These are phyloP conservation scores for Tetracentron sinense DNA, from an alignment of 164 flowering plant species.

Conservation along the genomic window DNA sequence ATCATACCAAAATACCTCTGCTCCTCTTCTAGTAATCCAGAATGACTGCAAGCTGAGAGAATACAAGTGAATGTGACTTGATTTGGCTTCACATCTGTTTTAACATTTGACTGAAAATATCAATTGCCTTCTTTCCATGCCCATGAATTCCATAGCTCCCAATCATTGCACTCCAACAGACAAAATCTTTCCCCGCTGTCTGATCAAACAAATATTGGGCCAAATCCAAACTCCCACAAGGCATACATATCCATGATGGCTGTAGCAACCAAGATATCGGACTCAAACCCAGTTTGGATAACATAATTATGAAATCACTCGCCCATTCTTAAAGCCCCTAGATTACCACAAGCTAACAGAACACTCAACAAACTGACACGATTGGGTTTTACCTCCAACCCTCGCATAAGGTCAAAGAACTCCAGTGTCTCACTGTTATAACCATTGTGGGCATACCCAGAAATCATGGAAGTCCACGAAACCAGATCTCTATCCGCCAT, in stretches of 20 bases:
- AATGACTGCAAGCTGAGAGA: constrained; percentile 35
- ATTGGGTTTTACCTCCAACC: constrained; percentile 11
- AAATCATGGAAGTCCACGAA: constrained; percentile 32
- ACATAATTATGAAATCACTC: constrained; percentile 25
- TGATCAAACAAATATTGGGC: constrained; percentile 24
- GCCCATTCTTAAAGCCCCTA: constrained; percentile 26
- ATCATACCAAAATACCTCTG: constrained; percentile 20
- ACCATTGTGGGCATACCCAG: constrained; percentile 29
- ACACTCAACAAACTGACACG: constrained; percentile 27
- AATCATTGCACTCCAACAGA: constrained; percentile 40
- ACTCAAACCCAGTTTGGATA: constrained; percentile 21
- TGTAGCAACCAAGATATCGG: constrained; percentile 24
- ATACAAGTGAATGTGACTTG: constrained; percentile 29
- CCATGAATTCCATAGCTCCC: constrained; percentile 34
- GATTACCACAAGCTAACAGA: constrained; percentile 26
- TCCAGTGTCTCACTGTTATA: constrained; percentile 16
- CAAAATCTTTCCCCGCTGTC: constrained; percentile 26
- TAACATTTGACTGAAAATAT: constrained; percentile 23
- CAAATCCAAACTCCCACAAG: constrained; percentile 28
- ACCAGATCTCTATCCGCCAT: constrained; percentile 26
- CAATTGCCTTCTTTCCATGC: constrained; percentile 20
- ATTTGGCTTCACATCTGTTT: constrained; percentile 24
- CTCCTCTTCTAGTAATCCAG: constrained; percentile 28
- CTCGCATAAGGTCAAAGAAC: constrained; percentile 20
- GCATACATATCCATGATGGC: constrained; percentile 35